Conservation (phyloP, 768 basidiomycete genomes). For the Pleurotus pulmonarius region DNA sequence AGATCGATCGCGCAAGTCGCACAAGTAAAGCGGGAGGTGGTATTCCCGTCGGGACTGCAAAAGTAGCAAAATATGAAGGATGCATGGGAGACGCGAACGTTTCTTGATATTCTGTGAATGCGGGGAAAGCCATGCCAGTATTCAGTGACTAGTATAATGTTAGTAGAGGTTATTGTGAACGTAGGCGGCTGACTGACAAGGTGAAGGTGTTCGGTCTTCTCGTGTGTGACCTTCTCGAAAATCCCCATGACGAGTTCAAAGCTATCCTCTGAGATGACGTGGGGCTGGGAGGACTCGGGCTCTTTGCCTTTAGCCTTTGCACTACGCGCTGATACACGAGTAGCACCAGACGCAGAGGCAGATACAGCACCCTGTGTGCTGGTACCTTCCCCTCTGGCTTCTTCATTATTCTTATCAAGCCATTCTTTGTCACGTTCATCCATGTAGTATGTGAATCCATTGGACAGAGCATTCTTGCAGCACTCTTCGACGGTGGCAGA, state of each 20-base stretch:
- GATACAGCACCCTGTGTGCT: conserved; percentile 71
- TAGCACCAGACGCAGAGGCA: conserved; percentile 25
- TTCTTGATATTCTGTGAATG: conserved; percentile 71
- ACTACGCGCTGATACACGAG: conserved; percentile 51
- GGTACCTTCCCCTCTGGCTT: conserved; percentile 81
- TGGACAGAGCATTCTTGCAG: conserved; percentile 52
- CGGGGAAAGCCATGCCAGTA: conserved; percentile 65
- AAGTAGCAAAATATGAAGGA: conserved; percentile 65
- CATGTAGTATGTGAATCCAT: conserved; percentile 87
- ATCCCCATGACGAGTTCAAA: conserved; percentile 96
- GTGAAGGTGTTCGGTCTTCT: conserved; percentile 86
- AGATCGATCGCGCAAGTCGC: conserved; percentile 69
- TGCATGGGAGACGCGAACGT: conserved; percentile 58
- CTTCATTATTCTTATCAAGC: conserved; percentile 89
- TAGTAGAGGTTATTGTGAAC: not conserved
- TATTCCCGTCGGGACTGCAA: conserved; percentile 62
- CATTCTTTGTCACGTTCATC: conserved; percentile 95
- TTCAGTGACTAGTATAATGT: conserved; percentile 46
- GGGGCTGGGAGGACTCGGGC: conserved; percentile 58
- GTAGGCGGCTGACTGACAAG: conserved; percentile 52
- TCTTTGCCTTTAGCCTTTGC: conserved; percentile 85
- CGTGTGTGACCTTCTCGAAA: conserved; percentile 88
- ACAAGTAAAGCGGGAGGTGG: conserved; percentile 60
- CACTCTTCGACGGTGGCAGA: conserved; percentile 87
- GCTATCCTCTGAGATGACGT: conserved; percentile 83